Evolutionary conservation across 768 basidiomycete species (phyloP), one percentile per base, ranked within the genome.

Genomic region (Mycena vitilis): DNA sequence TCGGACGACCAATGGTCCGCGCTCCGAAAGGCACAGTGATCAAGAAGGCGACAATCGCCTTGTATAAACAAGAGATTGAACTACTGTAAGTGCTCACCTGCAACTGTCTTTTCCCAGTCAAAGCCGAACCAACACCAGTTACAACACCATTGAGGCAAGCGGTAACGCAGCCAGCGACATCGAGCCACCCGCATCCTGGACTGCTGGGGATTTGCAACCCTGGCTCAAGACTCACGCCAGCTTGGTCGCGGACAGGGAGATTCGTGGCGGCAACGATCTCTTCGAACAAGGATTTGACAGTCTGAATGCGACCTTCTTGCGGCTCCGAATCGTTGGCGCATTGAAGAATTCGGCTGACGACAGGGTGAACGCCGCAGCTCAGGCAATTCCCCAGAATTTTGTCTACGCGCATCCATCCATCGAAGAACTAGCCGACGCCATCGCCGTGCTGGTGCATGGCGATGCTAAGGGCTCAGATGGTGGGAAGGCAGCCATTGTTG

Each of bases 1-100:
- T 75, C 5, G 72, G 74, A 18, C 81, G 80, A 25, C 86, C 84
- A 1, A 78, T 88, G 61, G 74, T 81, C 23, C 82, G 83, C 25
- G 76, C 84, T 6, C 81, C 79, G 0, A 89, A 89, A 72, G 85
- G 85, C 1, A 87, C 85, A 0, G 79, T 86, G 11, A 80, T 80
- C 55, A 80, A 83, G 60, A 84, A 85, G 66, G 80, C 81, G 4
- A 82, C 84, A 0, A 60, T 88, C 42, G 70, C 71, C 4, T n/a
- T 76, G 20, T 88, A 88, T 69, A 76, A 75, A 15, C 60, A 78
- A 1, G 87, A 88, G 63, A 86, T 89, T 23, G 79, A 87, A 30
- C 76, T 71, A 20, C 55, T 87, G 81, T 88, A 75, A 66, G 78
- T 70, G 6, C 4, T 23, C 16, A 0, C 9, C 18, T 25, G 2